phyloP scores from a whole-genome alignment of 148 eudicot genomes.

The Vaccinium myrtillus region DNA sequence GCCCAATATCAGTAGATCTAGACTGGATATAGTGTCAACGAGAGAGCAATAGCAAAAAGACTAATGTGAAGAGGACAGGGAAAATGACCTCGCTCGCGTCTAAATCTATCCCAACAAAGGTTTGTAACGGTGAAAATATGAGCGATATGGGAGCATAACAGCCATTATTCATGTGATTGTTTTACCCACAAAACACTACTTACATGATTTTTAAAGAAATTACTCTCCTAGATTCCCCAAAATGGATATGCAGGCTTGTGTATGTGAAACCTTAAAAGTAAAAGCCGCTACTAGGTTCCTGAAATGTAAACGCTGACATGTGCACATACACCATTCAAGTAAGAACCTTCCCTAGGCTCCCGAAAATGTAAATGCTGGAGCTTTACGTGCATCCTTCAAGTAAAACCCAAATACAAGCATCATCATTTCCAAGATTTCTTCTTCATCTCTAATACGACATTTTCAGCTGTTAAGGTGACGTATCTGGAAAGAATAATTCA shows the following conservation, averaged over 20 bases:
- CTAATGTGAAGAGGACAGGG: not conserved
- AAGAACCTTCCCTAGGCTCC: not conserved
- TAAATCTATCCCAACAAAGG: not conserved
- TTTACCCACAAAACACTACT: not conserved
- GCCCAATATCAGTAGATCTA: not conserved
- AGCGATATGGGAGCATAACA: not conserved
- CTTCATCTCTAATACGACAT: not conserved
- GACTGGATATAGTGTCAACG: not conserved
- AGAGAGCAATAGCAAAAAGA: not conserved
- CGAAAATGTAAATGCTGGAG: not conserved
- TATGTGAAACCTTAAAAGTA: not conserved
- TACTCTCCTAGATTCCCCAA: conserved; percentile 7
- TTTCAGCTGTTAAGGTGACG: not conserved
- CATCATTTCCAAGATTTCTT: conserved; percentile 10
- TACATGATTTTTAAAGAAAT: not conserved
- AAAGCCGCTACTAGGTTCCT: not conserved
- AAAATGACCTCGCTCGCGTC: not conserved
- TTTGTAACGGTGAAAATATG: not conserved
- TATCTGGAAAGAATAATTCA: conserved; percentile 1
- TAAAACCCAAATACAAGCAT: not conserved
- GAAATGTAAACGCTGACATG: not conserved
- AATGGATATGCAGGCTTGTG: not conserved
- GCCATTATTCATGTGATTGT: not conserved
- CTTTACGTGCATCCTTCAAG: not conserved
- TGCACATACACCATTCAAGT: not conserved